Percentiles rank a stretch among this genome's conserved stretches.
phyloP scores from a whole-genome alignment of 1,284 basidiomycete species.

The Ceratorhiza oryzae-sativae region DNA sequence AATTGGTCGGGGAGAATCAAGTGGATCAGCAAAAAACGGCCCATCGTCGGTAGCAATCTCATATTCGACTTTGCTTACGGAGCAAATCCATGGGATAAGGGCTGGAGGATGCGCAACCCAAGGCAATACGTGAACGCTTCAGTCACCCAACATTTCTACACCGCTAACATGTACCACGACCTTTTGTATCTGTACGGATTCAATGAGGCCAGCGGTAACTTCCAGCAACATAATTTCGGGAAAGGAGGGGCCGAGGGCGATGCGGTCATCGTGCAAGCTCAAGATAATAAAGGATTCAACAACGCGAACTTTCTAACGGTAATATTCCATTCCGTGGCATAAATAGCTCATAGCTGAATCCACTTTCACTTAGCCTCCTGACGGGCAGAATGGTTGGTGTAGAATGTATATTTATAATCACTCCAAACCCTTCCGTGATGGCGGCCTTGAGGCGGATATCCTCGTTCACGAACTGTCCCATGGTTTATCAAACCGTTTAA shows the following conservation, averaged over 20 bases:
- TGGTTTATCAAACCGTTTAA: slow-evolving; percentile 61
- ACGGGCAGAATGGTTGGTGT: slow-evolving; percentile 57
- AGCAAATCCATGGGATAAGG: slow-evolving; percentile 59
- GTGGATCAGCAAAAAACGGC: slow-evolving; percentile 82
- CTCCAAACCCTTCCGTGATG: slow-evolving; percentile 59
- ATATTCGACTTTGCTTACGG: slow-evolving; percentile 76
- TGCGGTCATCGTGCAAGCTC: slow-evolving; percentile 61
- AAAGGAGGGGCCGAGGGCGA: slow-evolving; percentile 59
- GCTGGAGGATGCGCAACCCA: slow-evolving; percentile 67
- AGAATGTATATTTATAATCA: slow-evolving; percentile 62
- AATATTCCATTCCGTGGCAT: neutral
- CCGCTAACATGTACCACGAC: slow-evolving; percentile 59
- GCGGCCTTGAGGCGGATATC: slow-evolving; percentile 58
- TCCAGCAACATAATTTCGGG: slow-evolving; percentile 62
- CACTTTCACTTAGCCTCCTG: slow-evolving; percentile 57
- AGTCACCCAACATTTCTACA: slow-evolving; percentile 89
- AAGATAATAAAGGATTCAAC: slow-evolving; percentile 59
- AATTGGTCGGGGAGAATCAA: slow-evolving; percentile 84
- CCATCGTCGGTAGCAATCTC: slow-evolving; percentile 63
- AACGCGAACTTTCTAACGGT: slow-evolving; percentile 60
- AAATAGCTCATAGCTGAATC: neutral
- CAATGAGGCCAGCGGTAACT: slow-evolving; percentile 60
- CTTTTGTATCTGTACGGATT: slow-evolving; percentile 57
- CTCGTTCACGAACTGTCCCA: slow-evolving; percentile 58
- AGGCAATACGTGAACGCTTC: slow-evolving; percentile 86